phyloP scores from a whole-genome alignment of 2,329 filamentous ascomycete species.

The Ophiostoma novo-ulmi region DNA sequence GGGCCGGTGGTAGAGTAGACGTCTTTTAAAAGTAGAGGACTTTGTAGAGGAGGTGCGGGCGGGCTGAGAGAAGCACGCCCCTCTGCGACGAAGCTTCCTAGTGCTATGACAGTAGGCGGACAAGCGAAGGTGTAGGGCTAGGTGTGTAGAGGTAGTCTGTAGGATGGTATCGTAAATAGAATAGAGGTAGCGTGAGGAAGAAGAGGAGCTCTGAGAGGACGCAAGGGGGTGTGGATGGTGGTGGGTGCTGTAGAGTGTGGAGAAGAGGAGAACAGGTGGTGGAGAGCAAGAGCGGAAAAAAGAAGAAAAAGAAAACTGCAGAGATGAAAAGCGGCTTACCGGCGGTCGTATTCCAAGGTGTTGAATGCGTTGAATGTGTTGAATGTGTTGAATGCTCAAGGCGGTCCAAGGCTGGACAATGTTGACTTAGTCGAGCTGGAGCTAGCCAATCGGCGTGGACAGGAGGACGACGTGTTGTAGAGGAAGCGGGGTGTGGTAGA shows the following conservation, averaged over 20 bases:
- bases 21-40: background rate
- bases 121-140: conserved; percentile 1
- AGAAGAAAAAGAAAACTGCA: background rate
- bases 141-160: background rate
- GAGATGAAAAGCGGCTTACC: background rate
- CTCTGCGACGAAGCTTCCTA: background rate
- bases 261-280: conserved; percentile 11
- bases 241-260: conserved; percentile 21
- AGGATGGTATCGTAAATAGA: background rate
- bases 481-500: background rate
- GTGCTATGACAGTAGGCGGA: background rate
- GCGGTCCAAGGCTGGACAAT: conserved; percentile 6
- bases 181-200: background rate
- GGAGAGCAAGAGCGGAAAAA: background rate
- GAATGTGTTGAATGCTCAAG: background rate
- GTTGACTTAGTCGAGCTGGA: conserved; percentile 7
- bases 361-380: background rate
- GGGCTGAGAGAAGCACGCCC: background rate
- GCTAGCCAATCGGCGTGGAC: conserved; percentile 22
- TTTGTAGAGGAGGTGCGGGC: background rate
- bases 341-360: background rate
- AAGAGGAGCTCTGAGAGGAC: background rate
- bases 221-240: background rate
- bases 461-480: conserved; percentile 17
- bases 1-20: background rate